These are phyloP conservation scores for Creolimax fragrantissima DNA, from an alignment of 78 protist species.

Conservation along the genomic window DNA sequence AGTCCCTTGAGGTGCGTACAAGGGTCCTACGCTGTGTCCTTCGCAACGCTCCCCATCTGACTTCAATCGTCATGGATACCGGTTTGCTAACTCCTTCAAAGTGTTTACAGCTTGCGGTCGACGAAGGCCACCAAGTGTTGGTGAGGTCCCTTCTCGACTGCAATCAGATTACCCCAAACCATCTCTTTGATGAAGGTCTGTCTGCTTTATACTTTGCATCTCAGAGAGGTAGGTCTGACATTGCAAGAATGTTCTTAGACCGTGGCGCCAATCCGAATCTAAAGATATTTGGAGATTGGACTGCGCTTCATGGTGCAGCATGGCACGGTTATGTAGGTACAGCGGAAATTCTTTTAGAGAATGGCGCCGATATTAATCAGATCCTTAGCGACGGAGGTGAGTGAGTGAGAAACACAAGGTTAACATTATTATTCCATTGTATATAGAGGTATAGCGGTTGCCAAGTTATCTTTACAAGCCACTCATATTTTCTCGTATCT, in stretches of 20 bases:
- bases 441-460: no score
- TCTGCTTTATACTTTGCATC: constrained; percentile 4
- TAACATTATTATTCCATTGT: no score
- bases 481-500: no score
- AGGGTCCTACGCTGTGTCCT: not conserved
- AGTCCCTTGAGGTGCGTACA: not conserved
- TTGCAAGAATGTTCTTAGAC: not conserved
- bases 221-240: not conserved
- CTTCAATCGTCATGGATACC: not conserved
- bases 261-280: not conserved
- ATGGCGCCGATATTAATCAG: constrained; percentile 4
- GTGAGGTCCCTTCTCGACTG: not conserved
- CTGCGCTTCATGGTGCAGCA: constrained; percentile 9
- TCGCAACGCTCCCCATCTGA: not conserved
- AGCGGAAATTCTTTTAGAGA: not conserved
- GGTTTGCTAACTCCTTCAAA: not conserved
- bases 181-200: constrained; percentile 8
- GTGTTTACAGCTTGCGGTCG: not conserved
- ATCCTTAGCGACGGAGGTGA: not conserved
- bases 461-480: no score
- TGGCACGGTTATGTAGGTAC: not conserved
- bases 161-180: not conserved
- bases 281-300: not conserved
- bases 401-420: not conserved
- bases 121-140: not conserved